Conservation (phyloP, 768 basidiomycete genomes). For the Suillus lakei region DNA sequence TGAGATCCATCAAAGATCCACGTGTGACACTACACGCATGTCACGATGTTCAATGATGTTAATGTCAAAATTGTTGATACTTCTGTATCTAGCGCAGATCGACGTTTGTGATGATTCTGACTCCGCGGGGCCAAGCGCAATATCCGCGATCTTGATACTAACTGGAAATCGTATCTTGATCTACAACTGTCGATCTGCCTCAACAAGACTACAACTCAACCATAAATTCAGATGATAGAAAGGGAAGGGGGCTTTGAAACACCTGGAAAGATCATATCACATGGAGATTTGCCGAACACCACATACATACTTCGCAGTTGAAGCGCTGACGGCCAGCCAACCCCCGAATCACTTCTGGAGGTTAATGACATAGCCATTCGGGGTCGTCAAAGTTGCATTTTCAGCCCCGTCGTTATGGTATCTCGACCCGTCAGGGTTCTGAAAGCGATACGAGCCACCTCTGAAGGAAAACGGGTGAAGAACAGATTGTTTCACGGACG, state of each 20-base stretch:
- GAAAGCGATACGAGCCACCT: neutral
- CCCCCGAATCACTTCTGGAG: neutral
- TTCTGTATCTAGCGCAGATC: neutral
- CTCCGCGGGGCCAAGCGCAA: neutral
- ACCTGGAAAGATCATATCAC: neutral
- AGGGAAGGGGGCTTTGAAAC: neutral
- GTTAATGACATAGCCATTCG: neutral
- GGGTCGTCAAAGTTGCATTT: neutral
- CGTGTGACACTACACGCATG: neutral
- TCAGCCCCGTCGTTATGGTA: neutral
- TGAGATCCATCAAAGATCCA: neutral
- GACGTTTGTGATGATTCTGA: neutral
- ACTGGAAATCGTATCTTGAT: neutral
- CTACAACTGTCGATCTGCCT: neutral
- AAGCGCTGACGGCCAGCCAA: neutral
- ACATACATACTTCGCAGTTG: neutral
- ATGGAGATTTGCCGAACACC: neutral
- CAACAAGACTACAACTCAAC: neutral
- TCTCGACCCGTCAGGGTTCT: neutral
- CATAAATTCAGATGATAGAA: neutral
- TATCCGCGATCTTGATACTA: neutral
- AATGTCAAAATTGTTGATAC: neutral
- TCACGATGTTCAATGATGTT: neutral
- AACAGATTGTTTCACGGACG: neutral
- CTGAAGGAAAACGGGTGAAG: neutral